Evolutionary conservation across 371 early-diverging fungal genomes (phyloP), one percentile per base, ranked within the genome.

Genomic region (Mortierella sp.): DNA sequence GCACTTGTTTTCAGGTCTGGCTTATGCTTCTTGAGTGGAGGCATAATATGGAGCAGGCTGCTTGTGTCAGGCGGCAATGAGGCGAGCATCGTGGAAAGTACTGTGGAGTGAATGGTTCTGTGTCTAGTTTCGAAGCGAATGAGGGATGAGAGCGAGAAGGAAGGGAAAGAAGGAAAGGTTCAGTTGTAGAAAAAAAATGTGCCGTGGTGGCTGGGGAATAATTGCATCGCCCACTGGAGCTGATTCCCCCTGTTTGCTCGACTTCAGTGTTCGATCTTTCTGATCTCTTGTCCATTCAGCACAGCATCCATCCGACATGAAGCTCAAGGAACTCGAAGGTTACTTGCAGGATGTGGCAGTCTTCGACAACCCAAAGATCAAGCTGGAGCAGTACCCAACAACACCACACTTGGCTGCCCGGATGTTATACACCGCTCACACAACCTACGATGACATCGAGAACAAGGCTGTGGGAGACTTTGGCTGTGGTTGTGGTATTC

Each of bases 341-440:
- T 81, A 86, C 50, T 83, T 93, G 24, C 89, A 90, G 79, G 88
- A 91, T 57, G 90, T 92, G 27, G 84, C 84, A 16, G 87, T 85
- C 34, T 94, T 94, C 76, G 85, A 84, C 31, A 81, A 88, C 28
- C 95, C 95, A 49, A 94, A 94, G 79, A 85, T 91, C 56, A 88
- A 91, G 43, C 85, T 87, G 58, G 95, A 95, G 72, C 95, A 95
- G 70, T 95, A 95, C 63, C 92, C 94, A 1, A 95, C 95, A 1
- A 89, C 93, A 3, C 85, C 95, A 47, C 95, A 95, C 65, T 81
- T 94, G 34, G 94, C 94, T 3, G 86, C 94, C 13, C 82, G 92
- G 34, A 89, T 95, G 84, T 80, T 94, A 16, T 94, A 91, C 66
- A 94, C 94, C 0, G 94, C 94, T 3, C 91, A 90, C 61, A 82